These are phyloP conservation scores for Eucalyptus polyanthemos DNA, from an alignment of 345 rosid species.

Conservation along the genomic window DNA sequence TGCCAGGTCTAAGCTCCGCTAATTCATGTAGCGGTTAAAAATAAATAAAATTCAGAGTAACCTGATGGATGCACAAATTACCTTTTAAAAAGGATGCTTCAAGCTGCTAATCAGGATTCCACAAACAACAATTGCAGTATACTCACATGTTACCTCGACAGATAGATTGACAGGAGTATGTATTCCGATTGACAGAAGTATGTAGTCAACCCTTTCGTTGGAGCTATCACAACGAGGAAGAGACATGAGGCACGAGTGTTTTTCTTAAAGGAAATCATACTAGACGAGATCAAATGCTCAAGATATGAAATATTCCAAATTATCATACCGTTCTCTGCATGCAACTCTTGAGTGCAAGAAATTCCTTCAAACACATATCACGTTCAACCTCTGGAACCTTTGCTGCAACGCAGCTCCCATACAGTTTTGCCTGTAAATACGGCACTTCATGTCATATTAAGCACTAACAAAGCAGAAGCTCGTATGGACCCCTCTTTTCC, in stretches of 20 bases:
- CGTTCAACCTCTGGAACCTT: slow-evolving; percentile 79
- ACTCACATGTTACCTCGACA: neutral
- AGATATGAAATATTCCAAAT: neutral
- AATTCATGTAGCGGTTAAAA: neutral
- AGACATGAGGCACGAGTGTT: neutral
- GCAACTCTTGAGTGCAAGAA: slow-evolving; percentile 69
- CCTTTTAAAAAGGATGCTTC: neutral
- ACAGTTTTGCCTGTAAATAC: slow-evolving; percentile 62
- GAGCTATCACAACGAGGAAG: neutral
- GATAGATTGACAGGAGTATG: neutral
- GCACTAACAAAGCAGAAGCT: neutral
- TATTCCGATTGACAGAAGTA: neutral
- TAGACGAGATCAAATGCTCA: neutral
- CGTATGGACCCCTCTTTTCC: neutral
- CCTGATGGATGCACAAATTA: neutral
- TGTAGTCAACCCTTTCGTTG: neutral
- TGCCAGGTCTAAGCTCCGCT: neutral
- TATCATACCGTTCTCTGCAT: slow-evolving; percentile 79
- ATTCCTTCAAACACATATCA: slow-evolving; percentile 86
- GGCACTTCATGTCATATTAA: neutral
- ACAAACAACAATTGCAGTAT: neutral
- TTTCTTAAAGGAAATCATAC: neutral
- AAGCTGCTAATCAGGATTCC: neutral
- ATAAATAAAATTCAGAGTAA: neutral
- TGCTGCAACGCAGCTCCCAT: slow-evolving; percentile 83